These are phyloP conservation scores for slime mould (Dictyostelium discoideum) DNA, from an alignment of 78 protist species.

Conservation along the genomic window dicty_2.7 NC_007090.3:3001001-3001500, in stretches of 20 bases:
- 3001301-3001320: conserved; percentile 21
- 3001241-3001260: conserved; percentile 10
- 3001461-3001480: conserved; percentile 5
- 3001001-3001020: not conserved
- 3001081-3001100: not conserved
- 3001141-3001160: not conserved
- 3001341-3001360: not conserved
- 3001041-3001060: not conserved
- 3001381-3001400: conserved; percentile 34
- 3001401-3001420: not conserved
- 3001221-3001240: conserved; percentile 26
- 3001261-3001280: not conserved
- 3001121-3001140: not conserved
- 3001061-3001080: no score
- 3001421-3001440: not conserved
- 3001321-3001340: not conserved
- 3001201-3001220: not conserved
- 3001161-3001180: conserved; percentile 32
- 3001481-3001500: conserved; percentile 9
- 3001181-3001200: not conserved
- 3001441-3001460: not conserved
- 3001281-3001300: conserved; percentile 11
- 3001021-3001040: not conserved
- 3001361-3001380: conserved; percentile 14
- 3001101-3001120: not conserved